Conservation (phyloP, 164 flowering plant species). For the Saururus chinensis region DNA sequence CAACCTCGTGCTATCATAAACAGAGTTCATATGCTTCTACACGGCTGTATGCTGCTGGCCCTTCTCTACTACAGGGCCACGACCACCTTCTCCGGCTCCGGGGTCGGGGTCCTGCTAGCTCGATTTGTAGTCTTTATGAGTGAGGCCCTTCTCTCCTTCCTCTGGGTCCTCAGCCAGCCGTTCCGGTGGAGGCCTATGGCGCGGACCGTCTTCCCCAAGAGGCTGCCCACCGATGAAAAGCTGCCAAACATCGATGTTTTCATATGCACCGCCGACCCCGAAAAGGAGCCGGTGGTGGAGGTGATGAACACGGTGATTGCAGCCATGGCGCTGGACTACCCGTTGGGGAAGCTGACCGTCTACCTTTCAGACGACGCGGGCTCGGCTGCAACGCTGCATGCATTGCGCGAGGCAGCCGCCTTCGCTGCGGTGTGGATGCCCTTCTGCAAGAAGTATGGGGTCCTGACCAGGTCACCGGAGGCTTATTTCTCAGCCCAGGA, state of each 20-base stretch:
- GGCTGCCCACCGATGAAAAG: constrained; percentile 21
- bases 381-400: constrained; percentile 28
- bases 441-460: constrained; percentile 37
- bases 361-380: constrained; percentile 69
- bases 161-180: constrained; percentile 33
- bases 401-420: constrained; percentile 25
- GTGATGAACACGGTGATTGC: constrained; percentile 73
- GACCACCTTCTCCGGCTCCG: background rate
- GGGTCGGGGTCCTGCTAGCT: constrained; percentile 1
- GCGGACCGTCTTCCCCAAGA: constrained; percentile 33
- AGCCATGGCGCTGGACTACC: constrained; percentile 58
- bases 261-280: constrained; percentile 53
- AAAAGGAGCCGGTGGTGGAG: constrained; percentile 37
- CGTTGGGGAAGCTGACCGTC: constrained; percentile 47
- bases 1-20: constrained; percentile 4
- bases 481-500: constrained; percentile 27
- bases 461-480: constrained; percentile 35
- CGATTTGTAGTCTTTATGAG: constrained; percentile 28
- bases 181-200: constrained; percentile 39
- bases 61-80: constrained; percentile 12
- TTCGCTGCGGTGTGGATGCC: constrained; percentile 55
- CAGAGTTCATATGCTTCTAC: constrained; percentile 1
- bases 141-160: constrained; percentile 35
- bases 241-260: constrained; percentile 49
- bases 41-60: background rate